Evolutionary conservation across 2,329 filamentous ascomycete species (phyloP).

Genomic region (Fusarium sp.): DNA sequence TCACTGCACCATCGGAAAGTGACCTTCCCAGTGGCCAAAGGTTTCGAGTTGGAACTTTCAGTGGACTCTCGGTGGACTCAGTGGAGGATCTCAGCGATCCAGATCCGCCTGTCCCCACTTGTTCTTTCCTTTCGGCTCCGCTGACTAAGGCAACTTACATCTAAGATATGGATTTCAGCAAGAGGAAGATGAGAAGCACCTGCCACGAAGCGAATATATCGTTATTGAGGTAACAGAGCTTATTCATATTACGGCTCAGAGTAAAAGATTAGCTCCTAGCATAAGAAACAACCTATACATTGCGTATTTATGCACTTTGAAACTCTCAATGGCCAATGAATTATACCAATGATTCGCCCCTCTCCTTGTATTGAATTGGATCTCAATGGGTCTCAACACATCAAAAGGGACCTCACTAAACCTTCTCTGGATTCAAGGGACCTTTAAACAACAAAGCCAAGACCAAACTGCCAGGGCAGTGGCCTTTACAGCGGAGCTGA

Average conservation of each 20-base stretch:
- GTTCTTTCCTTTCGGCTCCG: not conserved
- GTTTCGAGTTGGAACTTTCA: conserved; percentile 2
- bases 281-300: not conserved
- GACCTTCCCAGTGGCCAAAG: not conserved
- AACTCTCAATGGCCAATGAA: conserved; percentile 4
- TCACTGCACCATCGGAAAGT: not conserved
- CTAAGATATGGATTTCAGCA: not conserved
- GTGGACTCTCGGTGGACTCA: not conserved
- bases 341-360: conserved; percentile 8
- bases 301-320: not conserved
- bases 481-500: conserved; percentile 14
- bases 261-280: not conserved
- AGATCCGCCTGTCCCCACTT: not conserved
- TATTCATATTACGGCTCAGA: not conserved
- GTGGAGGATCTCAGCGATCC: not conserved
- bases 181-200: not conserved
- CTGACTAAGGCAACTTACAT: not conserved
- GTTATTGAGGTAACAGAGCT: not conserved
- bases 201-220: not conserved
- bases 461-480: conserved; percentile 14
- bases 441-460: conserved; percentile 13
- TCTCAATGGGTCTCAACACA: conserved; percentile 4
- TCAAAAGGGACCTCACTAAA: conserved; percentile 17
- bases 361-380: not conserved
- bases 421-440: conserved; percentile 11